A percentile compares a stretch with the other conserved stretches of the same genome.
These are phyloP conservation scores for Cyphellophora europaea DNA, from an alignment of 2,329 filamentous ascomycete species.

Conservation along the genomic window DNA sequence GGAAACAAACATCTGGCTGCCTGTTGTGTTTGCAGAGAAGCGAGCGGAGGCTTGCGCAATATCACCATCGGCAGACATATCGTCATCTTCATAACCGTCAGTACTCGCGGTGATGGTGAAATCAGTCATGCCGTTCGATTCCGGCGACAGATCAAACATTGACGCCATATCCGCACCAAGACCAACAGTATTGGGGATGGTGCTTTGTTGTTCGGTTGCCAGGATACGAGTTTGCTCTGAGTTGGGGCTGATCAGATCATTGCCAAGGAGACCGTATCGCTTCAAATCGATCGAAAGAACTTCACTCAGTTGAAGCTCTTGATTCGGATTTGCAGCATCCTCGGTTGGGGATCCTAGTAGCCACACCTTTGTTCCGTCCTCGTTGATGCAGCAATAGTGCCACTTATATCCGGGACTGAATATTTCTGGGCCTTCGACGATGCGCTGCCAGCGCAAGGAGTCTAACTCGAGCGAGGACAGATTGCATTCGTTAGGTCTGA, in stretches of 20 bases:
- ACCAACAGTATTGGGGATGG: slow-evolving; percentile 41
- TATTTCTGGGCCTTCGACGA: slow-evolving; percentile 88
- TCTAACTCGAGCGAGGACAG: slow-evolving; percentile 81
- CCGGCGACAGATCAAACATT: slow-evolving; percentile 78
- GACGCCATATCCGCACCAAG: slow-evolving; percentile 78
- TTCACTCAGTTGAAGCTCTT: slow-evolving; percentile 89
- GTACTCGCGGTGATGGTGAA: slow-evolving; percentile 82
- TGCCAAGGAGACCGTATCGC: slow-evolving; percentile 82
- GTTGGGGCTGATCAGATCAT: slow-evolving; percentile 53
- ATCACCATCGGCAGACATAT: slow-evolving; percentile 44
- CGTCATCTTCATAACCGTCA: slow-evolving; percentile 56
- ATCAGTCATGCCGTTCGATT: slow-evolving; percentile 68
- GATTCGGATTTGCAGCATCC: slow-evolving; percentile 57
- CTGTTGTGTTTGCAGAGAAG: slow-evolving; percentile 12
- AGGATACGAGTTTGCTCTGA: slow-evolving; percentile 37
- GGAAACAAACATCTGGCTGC: slow-evolving; percentile 12
- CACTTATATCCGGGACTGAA: slow-evolving; percentile 88
- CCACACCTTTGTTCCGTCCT: slow-evolving; percentile 94
- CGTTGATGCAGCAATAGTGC: slow-evolving; percentile 96
- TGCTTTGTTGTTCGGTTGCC: slow-evolving; percentile 44
- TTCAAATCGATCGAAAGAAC: slow-evolving; percentile 89
- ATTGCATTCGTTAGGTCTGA: slow-evolving; percentile 78
- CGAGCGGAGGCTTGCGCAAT: slow-evolving; percentile 15
- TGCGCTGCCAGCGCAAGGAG: slow-evolving; percentile 83
- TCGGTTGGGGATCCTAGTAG: slow-evolving; percentile 86